phyloP scores from a whole-genome alignment of 148 eudicot species.

The Vaccinium macrocarpon region DNA sequence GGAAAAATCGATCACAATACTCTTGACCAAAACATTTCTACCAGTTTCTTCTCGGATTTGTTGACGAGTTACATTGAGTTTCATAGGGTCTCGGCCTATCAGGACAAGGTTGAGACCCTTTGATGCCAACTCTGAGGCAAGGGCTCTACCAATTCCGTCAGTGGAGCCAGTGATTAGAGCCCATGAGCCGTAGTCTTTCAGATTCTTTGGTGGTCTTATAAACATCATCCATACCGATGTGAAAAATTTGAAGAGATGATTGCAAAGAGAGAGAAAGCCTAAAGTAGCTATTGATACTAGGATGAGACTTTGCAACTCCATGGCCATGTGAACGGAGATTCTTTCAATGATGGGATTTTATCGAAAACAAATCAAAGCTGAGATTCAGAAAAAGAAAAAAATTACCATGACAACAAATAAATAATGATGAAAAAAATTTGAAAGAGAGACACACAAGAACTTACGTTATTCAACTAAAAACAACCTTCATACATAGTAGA shows the following conservation, averaged over 20 bases:
- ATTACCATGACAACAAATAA: too few relatives aligned
- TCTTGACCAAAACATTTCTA: constrained; percentile 22
- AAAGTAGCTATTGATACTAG: constrained; percentile 11
- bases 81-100: constrained; percentile 41
- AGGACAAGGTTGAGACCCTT: constrained; percentile 46
- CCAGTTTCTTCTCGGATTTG: constrained; percentile 22
- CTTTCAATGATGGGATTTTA: neutral
- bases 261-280: constrained; percentile 25
- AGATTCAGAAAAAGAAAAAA: too few relatives aligned
- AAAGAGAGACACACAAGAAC: too few relatives aligned
- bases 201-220: constrained; percentile 38
- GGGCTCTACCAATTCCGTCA: constrained; percentile 55
- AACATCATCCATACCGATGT: constrained; percentile 39
- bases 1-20: constrained; percentile 48
- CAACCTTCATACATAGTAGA: too few relatives aligned
- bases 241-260: neutral
- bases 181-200: constrained; percentile 53
- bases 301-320: constrained; percentile 6
- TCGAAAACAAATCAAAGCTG: too few relatives aligned
- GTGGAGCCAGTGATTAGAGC: constrained; percentile 58
- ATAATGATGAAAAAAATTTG: too few relatives aligned
- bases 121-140: constrained; percentile 41
- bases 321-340: neutral
- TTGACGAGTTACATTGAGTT: constrained; percentile 32
- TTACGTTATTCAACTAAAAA: too few relatives aligned